These are phyloP conservation scores for Cyberlindnera lachancei DNA, from an alignment of 805 yeast species.

Conservation along the genomic window DNA sequence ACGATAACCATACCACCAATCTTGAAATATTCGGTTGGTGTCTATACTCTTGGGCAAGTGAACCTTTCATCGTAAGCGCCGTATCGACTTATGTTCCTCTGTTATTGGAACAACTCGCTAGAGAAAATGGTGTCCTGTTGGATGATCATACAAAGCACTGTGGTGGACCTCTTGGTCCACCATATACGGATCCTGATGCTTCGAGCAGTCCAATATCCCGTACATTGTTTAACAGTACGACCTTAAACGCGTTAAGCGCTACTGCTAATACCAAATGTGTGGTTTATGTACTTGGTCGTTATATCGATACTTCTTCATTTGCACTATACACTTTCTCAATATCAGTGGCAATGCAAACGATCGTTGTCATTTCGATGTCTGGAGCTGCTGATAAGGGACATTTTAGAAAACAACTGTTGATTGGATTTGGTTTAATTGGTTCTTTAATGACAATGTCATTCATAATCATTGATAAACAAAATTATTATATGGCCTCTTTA, in stretches of 20 bases:
- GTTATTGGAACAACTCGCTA: constrained; percentile 61
- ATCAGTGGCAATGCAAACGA: constrained; percentile 65
- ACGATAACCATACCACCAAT: constrained; percentile 30
- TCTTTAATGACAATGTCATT: constrained; percentile 44
- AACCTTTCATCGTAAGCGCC: constrained; percentile 73
- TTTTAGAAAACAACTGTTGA: constrained; percentile 47
- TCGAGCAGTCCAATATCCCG: too few relatives aligned
- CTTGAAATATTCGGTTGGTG: constrained; percentile 60
- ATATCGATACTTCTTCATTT: constrained; percentile 65
- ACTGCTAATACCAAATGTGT: constrained; percentile 31
- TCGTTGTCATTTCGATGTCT: constrained; percentile 62
- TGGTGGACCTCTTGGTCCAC: constrained; percentile 25
- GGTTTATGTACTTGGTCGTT: constrained; percentile 34
- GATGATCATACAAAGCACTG: constrained; percentile 57
- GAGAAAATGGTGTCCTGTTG: constrained; percentile 60
- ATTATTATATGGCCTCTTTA: constrained; percentile 45
- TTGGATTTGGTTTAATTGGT: constrained; percentile 54
- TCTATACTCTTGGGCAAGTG: constrained; percentile 66
- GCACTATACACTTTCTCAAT: constrained; percentile 68
- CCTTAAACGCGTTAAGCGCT: background rate
- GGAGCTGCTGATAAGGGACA: constrained; percentile 65
- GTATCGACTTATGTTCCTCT: constrained; percentile 75
- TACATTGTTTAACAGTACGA: background rate
- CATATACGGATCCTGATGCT: constrained; percentile 22
- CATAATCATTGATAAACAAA: constrained; percentile 28